Evolutionary conservation across 306 rosid genomes (phyloP), one percentile per base, ranked within the genome.

Genomic region (Myrica gale): DNA sequence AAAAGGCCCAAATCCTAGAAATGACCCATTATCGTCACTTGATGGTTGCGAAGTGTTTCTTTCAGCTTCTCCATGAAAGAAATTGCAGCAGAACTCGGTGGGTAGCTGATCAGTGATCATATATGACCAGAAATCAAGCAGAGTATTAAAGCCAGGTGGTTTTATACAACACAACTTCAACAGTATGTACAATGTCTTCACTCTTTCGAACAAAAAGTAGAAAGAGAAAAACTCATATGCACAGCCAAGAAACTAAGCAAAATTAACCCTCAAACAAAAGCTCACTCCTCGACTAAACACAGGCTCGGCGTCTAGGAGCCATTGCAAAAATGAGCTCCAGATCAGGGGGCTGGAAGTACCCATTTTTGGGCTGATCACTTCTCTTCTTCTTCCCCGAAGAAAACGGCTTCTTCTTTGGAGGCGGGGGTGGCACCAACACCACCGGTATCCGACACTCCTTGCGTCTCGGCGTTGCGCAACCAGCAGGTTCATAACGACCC

Each of bases 381-480:
- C 75, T 85, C 83, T 17, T 55, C 32, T 5, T 55, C 32, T 65
- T 77, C 19, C 73, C 76, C 42, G 16, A 37, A 0, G 73, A 73
- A 63, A 73, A 71, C 2, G 87, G 79, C 76, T 87, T 92, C 87
- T 92, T 92, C 86, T 71, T 92, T 0, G 92, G 91, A 2, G 93
- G 84, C 0, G 93, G 92, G 7, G 92, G 92, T 0, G 96, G 91
- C 55, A 26, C 85, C 76, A 65, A 44, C 50, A 81, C 73, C 83
- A 60, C 62, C 1, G 66, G 86, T n/a, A 92, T 90, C 55, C 60
- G 79, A 69, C 72, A 79, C 79, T 90, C 96, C 55, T 77, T 39
- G 61, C 89, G 78, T 32, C 82, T 83, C n/a, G 97, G 96, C 5
- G 93, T 90, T 0, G 89, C 67, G 69, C 85, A 90, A 0, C 92